Evolutionary conservation across 2,329 filamentous ascomycete genomes (phyloP), one percentile per base, ranked within the genome.

Genomic region (Sarocladiaceae sp.): DNA sequence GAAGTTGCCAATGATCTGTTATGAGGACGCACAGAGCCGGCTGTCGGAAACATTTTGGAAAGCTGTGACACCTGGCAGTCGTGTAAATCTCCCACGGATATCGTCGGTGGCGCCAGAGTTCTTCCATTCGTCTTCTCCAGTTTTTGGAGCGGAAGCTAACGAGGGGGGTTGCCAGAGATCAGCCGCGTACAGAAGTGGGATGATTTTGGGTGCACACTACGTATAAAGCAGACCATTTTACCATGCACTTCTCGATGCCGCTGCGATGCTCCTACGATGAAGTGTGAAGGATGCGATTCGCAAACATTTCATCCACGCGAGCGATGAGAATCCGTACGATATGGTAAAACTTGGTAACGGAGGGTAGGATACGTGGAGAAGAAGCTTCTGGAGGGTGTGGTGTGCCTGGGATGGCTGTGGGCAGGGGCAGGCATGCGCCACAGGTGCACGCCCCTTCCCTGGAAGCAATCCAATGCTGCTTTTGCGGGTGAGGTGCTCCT

Each of bases 391-490:
- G 35, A 17, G 35, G 35, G 35, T 10, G 35, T 10, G 8, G 23
- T 44, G 40, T 26, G 3, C n/a, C n/a, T n/a, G n/a, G n/a, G 4
- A 4, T 8, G 37, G 7, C 17, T 22, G 20, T 22, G 37, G 17
- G 20, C 7, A 20, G 23, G 29, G 22, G 6, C 26, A 17, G 44
- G 44, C 44, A 31, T 33, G 44, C 44, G 44, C 44, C 44, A 48
- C 44, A 48, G n/a, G 4, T 33, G 44, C 28, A 33, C 7, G 23
- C 44, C 26, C 18, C 26, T 10, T 31, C 10, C 17, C 44, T 33
- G 22, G 4, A 18, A 46, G 44, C n/a, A 46, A 46, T 20, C 28
- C 25, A 22, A 31, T 28, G 44, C 44, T 33, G 44, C 44, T 48
- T 48, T 48, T 31, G 29, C 11, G 3, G 18, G 5, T 15, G 6